A percentile compares a stretch with the other conserved stretches of the same genome.
Evolutionary conservation across 2,329 filamentous ascomycete species (phyloP).

Genomic region (Lecanoromycetidae sp.): DNA sequence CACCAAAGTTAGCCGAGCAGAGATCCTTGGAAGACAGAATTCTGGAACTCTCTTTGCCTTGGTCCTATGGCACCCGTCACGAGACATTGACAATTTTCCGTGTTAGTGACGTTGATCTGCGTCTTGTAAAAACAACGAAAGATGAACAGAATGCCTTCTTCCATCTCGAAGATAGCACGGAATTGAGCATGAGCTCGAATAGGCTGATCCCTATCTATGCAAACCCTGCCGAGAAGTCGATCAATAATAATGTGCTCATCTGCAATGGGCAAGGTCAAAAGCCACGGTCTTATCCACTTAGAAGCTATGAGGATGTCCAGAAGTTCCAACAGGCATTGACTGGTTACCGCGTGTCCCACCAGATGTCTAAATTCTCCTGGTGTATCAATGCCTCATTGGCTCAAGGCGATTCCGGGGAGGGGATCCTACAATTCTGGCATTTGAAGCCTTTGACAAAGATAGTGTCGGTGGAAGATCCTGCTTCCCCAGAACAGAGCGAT

Average conservation of each 20-base stretch:
- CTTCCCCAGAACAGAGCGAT: not conserved
- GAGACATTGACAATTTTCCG: conserved; percentile 8
- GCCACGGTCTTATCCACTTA: conserved; percentile 4
- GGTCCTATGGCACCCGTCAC: conserved; percentile 1
- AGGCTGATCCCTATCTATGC: conserved; percentile 13
- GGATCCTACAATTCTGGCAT: conserved; percentile 15
- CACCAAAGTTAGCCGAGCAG: conserved; percentile 10
- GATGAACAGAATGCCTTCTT: conserved; percentile 4
- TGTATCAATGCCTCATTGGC: conserved; percentile 10
- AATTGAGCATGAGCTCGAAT: conserved; percentile 5
- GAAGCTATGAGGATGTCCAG: not conserved
- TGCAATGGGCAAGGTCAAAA: conserved; percentile 8
- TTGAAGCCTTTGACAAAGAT: conserved; percentile 1
- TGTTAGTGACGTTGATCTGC: conserved; percentile 9
- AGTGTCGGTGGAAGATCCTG: not conserved
- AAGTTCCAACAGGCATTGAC: conserved; percentile 11
- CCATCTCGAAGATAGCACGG: conserved; percentile 2
- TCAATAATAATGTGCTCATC: conserved; percentile 8
- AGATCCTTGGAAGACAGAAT: conserved; percentile 10
- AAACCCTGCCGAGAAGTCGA: not conserved
- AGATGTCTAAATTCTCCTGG: conserved; percentile 12
- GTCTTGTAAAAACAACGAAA: conserved; percentile 9
- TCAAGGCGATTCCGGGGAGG: conserved; percentile 1
- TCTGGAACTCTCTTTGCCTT: conserved; percentile 10
- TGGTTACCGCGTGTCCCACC: conserved; percentile 12